Conservation (phyloP, 441 rosid species). For the Erodium texanum region DNA sequence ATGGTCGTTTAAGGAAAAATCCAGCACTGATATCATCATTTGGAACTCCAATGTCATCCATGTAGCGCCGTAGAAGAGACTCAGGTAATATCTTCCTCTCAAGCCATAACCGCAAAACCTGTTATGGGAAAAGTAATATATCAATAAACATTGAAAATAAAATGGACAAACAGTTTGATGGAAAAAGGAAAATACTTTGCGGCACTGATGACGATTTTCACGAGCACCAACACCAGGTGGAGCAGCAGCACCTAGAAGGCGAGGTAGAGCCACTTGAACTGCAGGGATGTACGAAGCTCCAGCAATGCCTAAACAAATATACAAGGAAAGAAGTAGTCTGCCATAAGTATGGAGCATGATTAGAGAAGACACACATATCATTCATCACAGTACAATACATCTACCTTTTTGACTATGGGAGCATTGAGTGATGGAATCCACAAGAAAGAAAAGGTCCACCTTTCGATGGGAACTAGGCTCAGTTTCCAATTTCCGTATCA, state of each 20-base stretch:
- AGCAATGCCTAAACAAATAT: constrained; percentile 39
- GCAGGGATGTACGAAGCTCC: constrained; percentile 63
- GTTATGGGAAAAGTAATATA: constrained; percentile 1
- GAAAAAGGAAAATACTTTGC: constrained; percentile 44
- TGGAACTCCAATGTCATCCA: constrained; percentile 68
- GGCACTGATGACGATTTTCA: constrained; percentile 83
- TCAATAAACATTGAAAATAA: neutral
- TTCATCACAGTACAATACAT: neutral
- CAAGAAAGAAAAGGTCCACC: constrained; percentile 91
- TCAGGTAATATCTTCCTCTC: constrained; percentile 86
- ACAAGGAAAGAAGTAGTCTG: neutral
- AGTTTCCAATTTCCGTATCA: constrained; percentile 61
- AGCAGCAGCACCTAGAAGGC: constrained; percentile 75
- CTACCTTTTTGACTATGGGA: constrained; percentile 67
- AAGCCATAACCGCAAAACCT: constrained; percentile 95
- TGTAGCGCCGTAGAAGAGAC: constrained; percentile 62
- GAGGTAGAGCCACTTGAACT: constrained; percentile 68
- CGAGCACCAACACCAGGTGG: constrained; percentile 70
- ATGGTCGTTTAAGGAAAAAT: constrained; percentile 74
- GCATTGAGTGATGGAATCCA: constrained; percentile 64
- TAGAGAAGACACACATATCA: neutral
- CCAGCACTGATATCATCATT: constrained; percentile 52
- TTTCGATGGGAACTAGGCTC: constrained; percentile 73
- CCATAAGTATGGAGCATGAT: neutral
- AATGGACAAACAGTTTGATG: neutral